Percentiles rank a stretch among this genome's conserved stretches.
Evolutionary conservation across 2,329 filamentous ascomycete species (phyloP).

Genomic region (Neobulgaria alba): DNA sequence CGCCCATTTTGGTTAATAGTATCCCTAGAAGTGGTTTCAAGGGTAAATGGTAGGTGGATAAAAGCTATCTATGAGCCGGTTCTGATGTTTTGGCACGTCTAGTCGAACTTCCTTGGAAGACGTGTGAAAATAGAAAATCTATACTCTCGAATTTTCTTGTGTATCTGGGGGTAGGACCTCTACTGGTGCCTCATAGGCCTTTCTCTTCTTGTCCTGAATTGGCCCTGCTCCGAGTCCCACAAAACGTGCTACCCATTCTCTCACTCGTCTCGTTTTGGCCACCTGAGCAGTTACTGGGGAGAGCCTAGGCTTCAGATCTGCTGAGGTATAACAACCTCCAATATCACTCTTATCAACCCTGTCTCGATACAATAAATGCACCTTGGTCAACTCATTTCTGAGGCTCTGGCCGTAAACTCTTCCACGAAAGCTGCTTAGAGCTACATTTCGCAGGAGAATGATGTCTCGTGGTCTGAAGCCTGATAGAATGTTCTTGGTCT

Average conservation of each 20-base stretch:
- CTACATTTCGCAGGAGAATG: slow-evolving; percentile 71
- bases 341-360: slow-evolving; percentile 42
- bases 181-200: background rate
- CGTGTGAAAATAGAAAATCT: no score
- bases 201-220: background rate
- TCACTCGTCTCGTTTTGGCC: slow-evolving; percentile 57
- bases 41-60: slow-evolving; percentile 18
- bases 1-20: slow-evolving; percentile 7
- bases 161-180: background rate
- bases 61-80: no score
- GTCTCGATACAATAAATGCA: slow-evolving; percentile 56
- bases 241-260: slow-evolving; percentile 67
- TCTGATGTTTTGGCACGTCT: no score
- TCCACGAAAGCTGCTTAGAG: slow-evolving; percentile 63
- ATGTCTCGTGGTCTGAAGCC: slow-evolving; percentile 63
- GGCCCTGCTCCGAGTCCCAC: slow-evolving; percentile 36
- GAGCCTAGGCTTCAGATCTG: slow-evolving; percentile 32
- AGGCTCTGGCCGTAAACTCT: slow-evolving; percentile 82
- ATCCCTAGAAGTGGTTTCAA: slow-evolving; percentile 10
- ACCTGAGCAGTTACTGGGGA: slow-evolving; percentile 39
- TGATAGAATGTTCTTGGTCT: slow-evolving; percentile 26
- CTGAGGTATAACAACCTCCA: slow-evolving; percentile 48
- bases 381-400: slow-evolving; percentile 58
- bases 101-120: no score
- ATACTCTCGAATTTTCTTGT: no score